A percentile compares a stretch with the other conserved stretches of the same genome.
Conservation (phyloP, 1,139 yeast genomes). For the Pneumocystis murina region DNA sequence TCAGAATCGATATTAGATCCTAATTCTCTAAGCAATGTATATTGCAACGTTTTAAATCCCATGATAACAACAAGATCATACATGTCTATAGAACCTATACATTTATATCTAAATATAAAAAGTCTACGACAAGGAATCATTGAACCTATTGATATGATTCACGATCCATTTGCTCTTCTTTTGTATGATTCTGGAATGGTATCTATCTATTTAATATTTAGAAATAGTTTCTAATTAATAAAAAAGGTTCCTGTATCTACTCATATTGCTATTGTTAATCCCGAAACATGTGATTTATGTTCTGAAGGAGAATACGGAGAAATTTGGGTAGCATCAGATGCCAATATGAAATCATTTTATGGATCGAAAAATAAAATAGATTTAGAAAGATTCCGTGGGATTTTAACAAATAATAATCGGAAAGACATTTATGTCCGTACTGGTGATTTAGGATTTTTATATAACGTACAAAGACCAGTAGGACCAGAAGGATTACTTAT, state of each 20-base stretch:
- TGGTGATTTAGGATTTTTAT: constrained; percentile 87
- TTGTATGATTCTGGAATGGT: constrained; percentile 94
- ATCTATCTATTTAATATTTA: neutral
- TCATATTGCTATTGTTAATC: constrained; percentile 86
- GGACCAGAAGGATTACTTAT: constrained; percentile 32
- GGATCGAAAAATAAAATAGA: constrained; percentile 33
- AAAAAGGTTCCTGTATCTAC: constrained; percentile 55
- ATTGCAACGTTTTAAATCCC: constrained; percentile 68
- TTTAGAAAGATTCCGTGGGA: constrained; percentile 40
- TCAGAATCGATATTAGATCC: constrained; percentile 51
- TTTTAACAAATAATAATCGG: constrained; percentile 46
- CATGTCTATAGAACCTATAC: constrained; percentile 78
- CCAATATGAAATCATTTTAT: constrained; percentile 51
- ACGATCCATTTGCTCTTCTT: constrained; percentile 38
- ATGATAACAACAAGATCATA: constrained; percentile 74
- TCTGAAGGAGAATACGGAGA: constrained; percentile 93
- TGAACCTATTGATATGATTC: constrained; percentile 56
- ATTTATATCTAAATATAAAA: constrained; percentile 70
- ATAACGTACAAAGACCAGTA: constrained; percentile 40
- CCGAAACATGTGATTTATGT: constrained; percentile 69
- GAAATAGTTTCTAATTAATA: neutral
- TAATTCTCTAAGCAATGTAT: constrained; percentile 62
- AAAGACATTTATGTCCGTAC: constrained; percentile 62
- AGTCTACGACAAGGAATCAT: constrained; percentile 81
- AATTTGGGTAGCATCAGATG: constrained; percentile 90